These are phyloP conservation scores for Fusarium liriodendri DNA, from an alignment of 2,329 filamentous ascomycete species.

Conservation along the genomic window DNA sequence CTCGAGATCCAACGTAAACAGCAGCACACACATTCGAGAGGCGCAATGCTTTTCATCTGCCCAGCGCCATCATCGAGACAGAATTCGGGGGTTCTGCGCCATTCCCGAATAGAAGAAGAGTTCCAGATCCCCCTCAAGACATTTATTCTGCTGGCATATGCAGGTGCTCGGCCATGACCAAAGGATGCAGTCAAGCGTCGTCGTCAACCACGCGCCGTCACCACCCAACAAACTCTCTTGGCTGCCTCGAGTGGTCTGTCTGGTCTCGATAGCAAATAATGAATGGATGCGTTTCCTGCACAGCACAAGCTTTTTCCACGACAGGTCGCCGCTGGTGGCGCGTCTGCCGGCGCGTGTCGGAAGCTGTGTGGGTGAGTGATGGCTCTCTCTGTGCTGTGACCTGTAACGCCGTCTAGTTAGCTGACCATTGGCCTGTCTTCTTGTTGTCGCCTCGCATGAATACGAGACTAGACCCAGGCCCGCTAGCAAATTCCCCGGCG, in stretches of 20 bases:
- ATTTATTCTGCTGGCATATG: constrained; percentile 9
- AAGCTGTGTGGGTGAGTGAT: constrained; percentile 29
- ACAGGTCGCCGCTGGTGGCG: constrained; percentile 21
- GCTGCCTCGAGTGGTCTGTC: neutral
- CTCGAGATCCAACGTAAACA: constrained; percentile 12
- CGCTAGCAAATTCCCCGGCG: constrained; percentile 5
- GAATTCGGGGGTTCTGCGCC: constrained; percentile 17
- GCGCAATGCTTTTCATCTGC: constrained; percentile 3
- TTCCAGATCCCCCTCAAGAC: neutral
- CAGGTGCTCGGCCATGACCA: constrained; percentile 16
- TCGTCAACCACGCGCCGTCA: constrained; percentile 14
- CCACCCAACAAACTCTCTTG: constrained; percentile 32
- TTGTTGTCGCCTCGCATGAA: constrained; percentile 39
- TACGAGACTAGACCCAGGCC: constrained; percentile 34
- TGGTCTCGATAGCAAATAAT: neutral
- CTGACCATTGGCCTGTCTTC: constrained; percentile 21
- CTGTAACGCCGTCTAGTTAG: constrained; percentile 35
- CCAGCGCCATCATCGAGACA: constrained; percentile 11
- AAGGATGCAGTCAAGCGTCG: constrained; percentile 18
- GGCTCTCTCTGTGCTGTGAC: constrained; percentile 31
- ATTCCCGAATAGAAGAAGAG: constrained; percentile 10
- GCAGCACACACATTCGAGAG: constrained; percentile 26
- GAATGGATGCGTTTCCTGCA: neutral
- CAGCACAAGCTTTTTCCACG: neutral
- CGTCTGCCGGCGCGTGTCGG: constrained; percentile 37